A percentile compares a stretch with the other conserved stretches of the same genome.
Conservation (phyloP, 2,329 filamentous ascomycete species). For the Leptosphaerulina australis region DNA sequence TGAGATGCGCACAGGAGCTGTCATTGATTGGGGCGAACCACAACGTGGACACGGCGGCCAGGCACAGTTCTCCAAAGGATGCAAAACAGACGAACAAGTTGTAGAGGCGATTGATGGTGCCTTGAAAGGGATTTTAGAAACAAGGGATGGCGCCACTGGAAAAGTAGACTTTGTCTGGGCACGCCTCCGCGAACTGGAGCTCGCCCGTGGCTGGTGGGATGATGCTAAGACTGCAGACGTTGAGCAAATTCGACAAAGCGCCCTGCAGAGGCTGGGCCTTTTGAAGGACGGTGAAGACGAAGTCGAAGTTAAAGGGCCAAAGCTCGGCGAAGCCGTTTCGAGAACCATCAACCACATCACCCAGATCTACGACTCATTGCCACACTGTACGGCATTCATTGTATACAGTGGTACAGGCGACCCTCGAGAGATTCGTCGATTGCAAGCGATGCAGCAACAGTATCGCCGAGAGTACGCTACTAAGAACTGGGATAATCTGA, state of each 20-base stretch:
- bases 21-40: slow-evolving; percentile 90
- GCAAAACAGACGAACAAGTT: slow-evolving; percentile 63
- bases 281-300: slow-evolving; percentile 25
- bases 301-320: slow-evolving; percentile 28
- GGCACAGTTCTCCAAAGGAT: slow-evolving; percentile 63
- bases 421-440: slow-evolving; percentile 60
- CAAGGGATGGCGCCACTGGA: slow-evolving; percentile 52
- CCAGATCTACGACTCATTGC: slow-evolving; percentile 61
- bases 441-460: slow-evolving; percentile 62
- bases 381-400: slow-evolving; percentile 65
- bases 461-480: slow-evolving; percentile 63
- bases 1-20: slow-evolving; percentile 62
- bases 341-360: slow-evolving; percentile 59
- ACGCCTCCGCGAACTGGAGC: slow-evolving; percentile 66
- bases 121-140: slow-evolving; percentile 55
- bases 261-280: slow-evolving; percentile 35
- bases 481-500: slow-evolving; percentile 68
- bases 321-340: slow-evolving; percentile 55
- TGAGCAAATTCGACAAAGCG: slow-evolving; percentile 36
- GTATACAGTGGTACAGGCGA: slow-evolving; percentile 70
- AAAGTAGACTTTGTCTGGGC: slow-evolving; percentile 69
- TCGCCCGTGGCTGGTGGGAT: slow-evolving; percentile 65
- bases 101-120: slow-evolving; percentile 62
- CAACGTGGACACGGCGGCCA: slow-evolving; percentile 64
- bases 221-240: slow-evolving; percentile 53